phyloP scores from a whole-genome alignment of 352 stramenopile genomes.

The Pythium aquatile region DNA sequence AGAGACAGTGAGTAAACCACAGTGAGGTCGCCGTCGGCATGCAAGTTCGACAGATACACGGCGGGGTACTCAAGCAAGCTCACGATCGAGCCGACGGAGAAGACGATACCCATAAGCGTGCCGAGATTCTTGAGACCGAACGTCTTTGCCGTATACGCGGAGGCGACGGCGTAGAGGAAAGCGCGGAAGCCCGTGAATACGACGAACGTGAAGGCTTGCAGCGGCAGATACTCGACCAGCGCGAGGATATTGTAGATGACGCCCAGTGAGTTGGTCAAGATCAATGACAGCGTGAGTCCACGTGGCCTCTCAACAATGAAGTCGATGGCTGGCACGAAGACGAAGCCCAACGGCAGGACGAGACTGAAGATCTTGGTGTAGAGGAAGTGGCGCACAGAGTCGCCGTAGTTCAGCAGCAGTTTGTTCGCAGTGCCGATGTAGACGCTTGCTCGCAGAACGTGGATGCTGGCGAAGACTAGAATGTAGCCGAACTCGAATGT shows the following conservation, averaged over 20 bases:
- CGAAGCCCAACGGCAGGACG: constrained; percentile 72
- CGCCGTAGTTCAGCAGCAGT: constrained; percentile 76
- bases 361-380: constrained; percentile 88
- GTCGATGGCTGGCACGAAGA: constrained; percentile 84
- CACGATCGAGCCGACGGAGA: constrained; percentile 69
- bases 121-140: constrained; percentile 84
- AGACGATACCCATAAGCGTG: constrained; percentile 80
- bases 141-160: constrained; percentile 80
- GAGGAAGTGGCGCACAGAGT: constrained; percentile 49
- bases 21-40: constrained; percentile 59
- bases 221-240: constrained; percentile 54
- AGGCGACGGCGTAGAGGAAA: constrained; percentile 85
- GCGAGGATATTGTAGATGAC: constrained; percentile 72
- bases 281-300: constrained; percentile 59
- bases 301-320: constrained; percentile 64
- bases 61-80: constrained; percentile 76
- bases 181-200: constrained; percentile 83
- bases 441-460: constrained; percentile 73
- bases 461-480: constrained; percentile 57
- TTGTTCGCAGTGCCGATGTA: constrained; percentile 88
- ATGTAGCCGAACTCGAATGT: constrained; percentile 84
- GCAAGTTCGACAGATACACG: constrained; percentile 61
- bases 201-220: constrained; percentile 71
- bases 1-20: constrained; percentile 53
- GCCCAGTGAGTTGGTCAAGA: constrained; percentile 69